These are phyloP conservation scores for Mycena pura DNA, from an alignment of 768 basidiomycete species.

Conservation along the genomic window DNA sequence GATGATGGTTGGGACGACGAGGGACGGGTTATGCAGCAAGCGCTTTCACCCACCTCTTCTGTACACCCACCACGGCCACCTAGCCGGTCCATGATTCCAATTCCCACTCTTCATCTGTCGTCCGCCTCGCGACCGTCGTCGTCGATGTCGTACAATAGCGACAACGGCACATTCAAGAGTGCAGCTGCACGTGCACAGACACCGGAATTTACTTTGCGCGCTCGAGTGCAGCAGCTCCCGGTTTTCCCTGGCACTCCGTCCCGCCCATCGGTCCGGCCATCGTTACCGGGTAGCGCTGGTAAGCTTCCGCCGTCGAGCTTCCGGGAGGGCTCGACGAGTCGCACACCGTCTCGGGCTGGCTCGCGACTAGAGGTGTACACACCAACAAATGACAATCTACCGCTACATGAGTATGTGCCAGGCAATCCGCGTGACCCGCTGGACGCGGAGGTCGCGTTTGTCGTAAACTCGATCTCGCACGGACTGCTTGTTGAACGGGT, in stretches of 20 bases:
- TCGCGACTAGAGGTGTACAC: constrained; percentile 73
- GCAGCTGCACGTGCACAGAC: constrained; percentile 66
- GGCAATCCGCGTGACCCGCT: constrained; percentile 78
- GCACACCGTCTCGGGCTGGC: constrained; percentile 67
- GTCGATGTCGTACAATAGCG: constrained; percentile 73
- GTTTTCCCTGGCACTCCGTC: constrained; percentile 55
- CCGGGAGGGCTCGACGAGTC: constrained; percentile 60
- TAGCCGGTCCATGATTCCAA: constrained; percentile 84
- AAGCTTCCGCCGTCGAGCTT: constrained; percentile 80
- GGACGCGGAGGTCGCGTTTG: constrained; percentile 75
- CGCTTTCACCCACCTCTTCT: constrained; percentile 65
- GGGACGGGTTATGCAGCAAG: constrained; percentile 56
- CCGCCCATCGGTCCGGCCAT: constrained; percentile 39
- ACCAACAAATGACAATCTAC: constrained; percentile 58
- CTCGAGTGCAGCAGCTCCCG: constrained; percentile 65
- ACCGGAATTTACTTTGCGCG: constrained; percentile 66
- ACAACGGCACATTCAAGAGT: constrained; percentile 51
- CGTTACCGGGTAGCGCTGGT: constrained; percentile 24
- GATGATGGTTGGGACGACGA: constrained; percentile 49
- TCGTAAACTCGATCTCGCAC: constrained; percentile 81
- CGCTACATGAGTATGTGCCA: constrained; percentile 68
- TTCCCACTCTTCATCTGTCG: constrained; percentile 74
- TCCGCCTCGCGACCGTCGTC: constrained; percentile 75
- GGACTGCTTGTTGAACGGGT: constrained; percentile 80
- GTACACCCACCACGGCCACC: constrained; percentile 74